A percentile compares a stretch with the other conserved stretches of the same genome.
These are phyloP conservation scores for Rutstroemia sp. DNA, from an alignment of 2,329 filamentous ascomycete genomes.

Conservation along the genomic window DNA sequence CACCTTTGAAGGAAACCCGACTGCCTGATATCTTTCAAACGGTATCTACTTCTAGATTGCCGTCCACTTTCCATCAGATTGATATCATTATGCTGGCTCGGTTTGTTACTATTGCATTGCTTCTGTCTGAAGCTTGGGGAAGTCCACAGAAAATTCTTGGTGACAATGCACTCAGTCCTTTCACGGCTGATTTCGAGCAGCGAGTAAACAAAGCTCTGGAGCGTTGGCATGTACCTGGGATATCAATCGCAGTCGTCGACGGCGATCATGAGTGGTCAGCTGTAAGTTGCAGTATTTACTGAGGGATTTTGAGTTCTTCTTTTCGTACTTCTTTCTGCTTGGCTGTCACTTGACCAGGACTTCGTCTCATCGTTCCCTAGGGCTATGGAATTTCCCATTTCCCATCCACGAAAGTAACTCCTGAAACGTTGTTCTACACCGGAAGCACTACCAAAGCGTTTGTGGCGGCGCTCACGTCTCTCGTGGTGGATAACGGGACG, in stretches of 20 bases:
- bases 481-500: slow-evolving; percentile 41
- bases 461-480: slow-evolving; percentile 41
- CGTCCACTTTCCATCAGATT: not conserved
- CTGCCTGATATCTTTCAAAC: too few relatives aligned
- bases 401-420: slow-evolving; percentile 33
- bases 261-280: slow-evolving; percentile 35
- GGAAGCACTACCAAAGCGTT: slow-evolving; percentile 52
- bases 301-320: not conserved
- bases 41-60: too few relatives aligned
- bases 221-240: slow-evolving; percentile 40
- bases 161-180: slow-evolving; percentile 6
- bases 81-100: not conserved
- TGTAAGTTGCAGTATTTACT: slow-evolving; percentile 26
- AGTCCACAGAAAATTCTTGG: not conserved
- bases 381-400: slow-evolving; percentile 34
- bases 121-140: not conserved
- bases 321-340: not conserved
- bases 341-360: not conserved
- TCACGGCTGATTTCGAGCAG: slow-evolving; percentile 16
- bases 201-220: slow-evolving; percentile 29
- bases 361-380: slow-evolving; percentile 18
- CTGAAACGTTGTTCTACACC: slow-evolving; percentile 45
- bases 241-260: slow-evolving; percentile 42
- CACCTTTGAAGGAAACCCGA: too few relatives aligned
- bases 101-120: not conserved